Percentiles rank a stretch among this genome's conserved stretches.
Evolutionary conservation across 148 eudicot species (phyloP).

Genomic region (Camellia lanceoleosa): DNA sequence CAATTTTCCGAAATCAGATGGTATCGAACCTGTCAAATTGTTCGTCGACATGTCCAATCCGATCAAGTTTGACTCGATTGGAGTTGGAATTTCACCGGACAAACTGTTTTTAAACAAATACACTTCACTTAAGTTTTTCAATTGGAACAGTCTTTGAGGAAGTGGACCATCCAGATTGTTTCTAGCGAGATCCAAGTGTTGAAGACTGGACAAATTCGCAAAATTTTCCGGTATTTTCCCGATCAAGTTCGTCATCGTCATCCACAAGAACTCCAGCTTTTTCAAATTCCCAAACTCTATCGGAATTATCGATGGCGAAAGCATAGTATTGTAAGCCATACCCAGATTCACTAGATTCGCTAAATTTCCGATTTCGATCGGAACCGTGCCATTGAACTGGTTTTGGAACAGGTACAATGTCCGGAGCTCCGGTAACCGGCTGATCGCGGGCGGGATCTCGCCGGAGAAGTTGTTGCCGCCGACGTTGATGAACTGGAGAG

Average conservation of each 20-base stretch:
- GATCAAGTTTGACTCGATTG: slow-evolving; percentile 37
- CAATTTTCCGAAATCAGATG: slow-evolving; percentile 38
- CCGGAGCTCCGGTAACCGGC: slow-evolving; percentile 13
- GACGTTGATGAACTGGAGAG: too few relatives aligned
- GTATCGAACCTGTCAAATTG: slow-evolving; percentile 41
- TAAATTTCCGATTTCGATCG: slow-evolving; percentile 8
- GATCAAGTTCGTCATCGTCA: too few relatives aligned
- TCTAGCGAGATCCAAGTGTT: slow-evolving; percentile 40
- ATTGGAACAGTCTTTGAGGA: slow-evolving; percentile 54
- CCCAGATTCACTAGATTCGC: background rate
- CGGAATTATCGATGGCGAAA: slow-evolving; percentile 37
- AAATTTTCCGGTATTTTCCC: slow-evolving; percentile 44
- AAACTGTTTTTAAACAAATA: slow-evolving; percentile 48
- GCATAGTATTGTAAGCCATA: slow-evolving; percentile 33
- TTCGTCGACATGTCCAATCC: slow-evolving; percentile 46
- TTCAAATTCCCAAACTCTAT: slow-evolving; percentile 41
- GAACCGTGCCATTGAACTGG: slow-evolving; percentile 34
- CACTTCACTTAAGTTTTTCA: slow-evolving; percentile 44
- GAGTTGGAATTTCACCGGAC: slow-evolving; percentile 53
- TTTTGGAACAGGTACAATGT: background rate
- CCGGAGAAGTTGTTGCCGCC: background rate
- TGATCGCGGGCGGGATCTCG: background rate
- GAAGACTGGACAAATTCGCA: slow-evolving; percentile 37
- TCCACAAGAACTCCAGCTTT: slow-evolving; percentile 25
- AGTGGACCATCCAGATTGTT: slow-evolving; percentile 53